These are phyloP conservation scores for Annulohypoxylon truncatum DNA, from an alignment of 2,329 filamentous ascomycete genomes.

Conservation along the genomic window DNA sequence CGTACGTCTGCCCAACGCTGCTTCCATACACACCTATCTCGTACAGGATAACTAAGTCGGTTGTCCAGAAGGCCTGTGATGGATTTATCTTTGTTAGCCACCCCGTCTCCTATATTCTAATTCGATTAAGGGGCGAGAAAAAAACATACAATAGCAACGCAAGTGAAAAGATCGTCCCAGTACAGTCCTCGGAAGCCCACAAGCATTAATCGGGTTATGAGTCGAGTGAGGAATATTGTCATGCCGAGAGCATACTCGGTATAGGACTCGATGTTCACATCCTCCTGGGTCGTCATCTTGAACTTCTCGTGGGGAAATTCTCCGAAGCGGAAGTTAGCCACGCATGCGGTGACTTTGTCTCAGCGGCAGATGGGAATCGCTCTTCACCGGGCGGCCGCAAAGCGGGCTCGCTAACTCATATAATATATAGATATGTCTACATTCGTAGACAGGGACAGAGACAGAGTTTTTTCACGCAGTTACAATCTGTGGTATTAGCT, in stretches of 20 bases:
- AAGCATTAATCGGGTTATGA: constrained; percentile 17
- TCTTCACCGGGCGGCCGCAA: neutral
- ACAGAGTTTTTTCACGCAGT: neutral
- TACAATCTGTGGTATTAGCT: constrained; percentile 3
- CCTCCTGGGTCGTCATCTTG: constrained; percentile 24
- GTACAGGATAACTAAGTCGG: constrained; percentile 19
- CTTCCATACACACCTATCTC: constrained; percentile 25
- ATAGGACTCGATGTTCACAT: constrained; percentile 25
- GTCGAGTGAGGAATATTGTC: constrained; percentile 20
- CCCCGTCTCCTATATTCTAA: neutral
- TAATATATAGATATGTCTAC: constrained; percentile 11
- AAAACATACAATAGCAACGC: constrained; percentile 24
- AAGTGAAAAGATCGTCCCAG: constrained; percentile 27
- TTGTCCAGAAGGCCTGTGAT: constrained; percentile 20
- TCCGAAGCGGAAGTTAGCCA: neutral
- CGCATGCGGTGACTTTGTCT: neutral
- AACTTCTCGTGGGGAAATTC: constrained; percentile 1
- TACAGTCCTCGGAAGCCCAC: constrained; percentile 17
- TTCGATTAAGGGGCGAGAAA: neutral
- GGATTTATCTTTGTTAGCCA: neutral
- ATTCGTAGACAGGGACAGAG: constrained; percentile 4
- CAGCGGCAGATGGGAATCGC: constrained; percentile 4
- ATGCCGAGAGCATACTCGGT: constrained; percentile 29
- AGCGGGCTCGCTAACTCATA: neutral
- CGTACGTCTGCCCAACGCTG: constrained; percentile 25